A percentile compares a stretch with the other conserved stretches of the same genome.
These are phyloP conservation scores for Suhomyces tanzawaensis DNA, from an alignment of 805 yeast genomes.

Conservation along the genomic window DNA sequence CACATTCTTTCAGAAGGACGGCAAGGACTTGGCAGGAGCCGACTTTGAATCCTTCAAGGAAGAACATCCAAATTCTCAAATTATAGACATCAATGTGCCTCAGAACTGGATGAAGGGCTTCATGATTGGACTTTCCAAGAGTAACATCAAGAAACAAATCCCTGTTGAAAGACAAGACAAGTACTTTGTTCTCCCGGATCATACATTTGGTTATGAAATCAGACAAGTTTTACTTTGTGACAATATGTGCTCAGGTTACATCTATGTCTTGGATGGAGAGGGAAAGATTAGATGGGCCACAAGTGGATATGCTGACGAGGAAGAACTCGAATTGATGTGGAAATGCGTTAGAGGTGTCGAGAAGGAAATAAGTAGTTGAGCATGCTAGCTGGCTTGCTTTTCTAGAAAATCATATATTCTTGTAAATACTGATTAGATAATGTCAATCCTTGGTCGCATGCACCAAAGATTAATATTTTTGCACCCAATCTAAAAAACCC, in stretches of 20 bases:
- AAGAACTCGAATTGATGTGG: slow-evolving; percentile 65
- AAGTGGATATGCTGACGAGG: slow-evolving; percentile 73
- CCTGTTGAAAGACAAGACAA: slow-evolving; percentile 51
- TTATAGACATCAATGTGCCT: slow-evolving; percentile 73
- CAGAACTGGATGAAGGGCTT: slow-evolving; percentile 70
- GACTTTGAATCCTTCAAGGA: slow-evolving; percentile 41
- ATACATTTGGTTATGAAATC: slow-evolving; percentile 53
- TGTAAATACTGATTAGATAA: too few relatives aligned
- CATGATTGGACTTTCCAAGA: slow-evolving; percentile 46
- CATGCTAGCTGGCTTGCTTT: not conserved
- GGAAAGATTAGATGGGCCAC: slow-evolving; percentile 89
- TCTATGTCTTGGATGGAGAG: slow-evolving; percentile 71
- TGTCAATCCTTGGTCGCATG: too few relatives aligned
- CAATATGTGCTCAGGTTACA: slow-evolving; percentile 79
- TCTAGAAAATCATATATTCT: too few relatives aligned
- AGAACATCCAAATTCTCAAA: slow-evolving; percentile 55
- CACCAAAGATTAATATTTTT: too few relatives aligned
- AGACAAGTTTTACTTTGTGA: slow-evolving; percentile 62
- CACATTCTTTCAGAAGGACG: slow-evolving; percentile 52
- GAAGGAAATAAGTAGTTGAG: slow-evolving; percentile 27
- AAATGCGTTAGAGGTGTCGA: slow-evolving; percentile 60
- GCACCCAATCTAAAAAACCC: too few relatives aligned
- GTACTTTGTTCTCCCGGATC: slow-evolving; percentile 64
- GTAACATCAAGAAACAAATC: slow-evolving; percentile 41
- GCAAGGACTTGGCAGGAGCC: slow-evolving; percentile 37